Conservation (phyloP, 179 eudicot species). For the Heliamphora pulchella region DNA sequence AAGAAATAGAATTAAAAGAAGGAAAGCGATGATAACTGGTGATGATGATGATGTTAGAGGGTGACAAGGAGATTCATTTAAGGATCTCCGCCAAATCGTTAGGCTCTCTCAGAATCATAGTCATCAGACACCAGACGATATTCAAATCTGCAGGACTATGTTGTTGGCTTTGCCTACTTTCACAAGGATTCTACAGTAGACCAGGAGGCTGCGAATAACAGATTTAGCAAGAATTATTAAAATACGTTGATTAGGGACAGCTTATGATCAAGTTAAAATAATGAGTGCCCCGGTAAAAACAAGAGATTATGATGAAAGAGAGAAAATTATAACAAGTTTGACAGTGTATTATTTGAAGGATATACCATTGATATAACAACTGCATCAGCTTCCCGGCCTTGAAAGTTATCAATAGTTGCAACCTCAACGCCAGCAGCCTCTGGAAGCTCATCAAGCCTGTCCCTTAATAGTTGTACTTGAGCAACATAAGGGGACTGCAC, state of each 20-base stretch:
- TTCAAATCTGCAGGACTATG: not conserved
- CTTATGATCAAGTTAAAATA: not conserved
- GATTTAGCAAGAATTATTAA: not conserved
- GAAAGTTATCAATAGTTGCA: conserved; percentile 84
- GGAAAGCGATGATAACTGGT: not conserved
- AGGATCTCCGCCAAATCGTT: not conserved
- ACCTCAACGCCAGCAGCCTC: conserved; percentile 69
- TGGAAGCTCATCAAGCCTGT: conserved; percentile 58
- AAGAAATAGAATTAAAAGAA: not conserved
- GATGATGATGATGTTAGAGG: not conserved
- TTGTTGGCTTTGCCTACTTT: not conserved
- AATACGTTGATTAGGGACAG: not conserved
- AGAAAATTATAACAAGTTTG: not conserved
- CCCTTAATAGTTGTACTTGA: conserved; percentile 80
- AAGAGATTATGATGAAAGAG: not conserved
- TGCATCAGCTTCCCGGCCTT: conserved; percentile 96
- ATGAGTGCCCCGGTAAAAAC: not conserved
- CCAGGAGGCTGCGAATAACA: not conserved
- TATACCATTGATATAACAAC: conserved; percentile 82
- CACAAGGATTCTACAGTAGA: not conserved
- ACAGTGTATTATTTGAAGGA: not conserved
- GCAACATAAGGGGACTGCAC: conserved; percentile 94
- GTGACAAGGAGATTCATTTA: not conserved
- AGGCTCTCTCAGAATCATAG: not conserved
- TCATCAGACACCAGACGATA: not conserved